Conservation (phyloP, 148 eudicot genomes). For the Heliosperma pusillum region DNA sequence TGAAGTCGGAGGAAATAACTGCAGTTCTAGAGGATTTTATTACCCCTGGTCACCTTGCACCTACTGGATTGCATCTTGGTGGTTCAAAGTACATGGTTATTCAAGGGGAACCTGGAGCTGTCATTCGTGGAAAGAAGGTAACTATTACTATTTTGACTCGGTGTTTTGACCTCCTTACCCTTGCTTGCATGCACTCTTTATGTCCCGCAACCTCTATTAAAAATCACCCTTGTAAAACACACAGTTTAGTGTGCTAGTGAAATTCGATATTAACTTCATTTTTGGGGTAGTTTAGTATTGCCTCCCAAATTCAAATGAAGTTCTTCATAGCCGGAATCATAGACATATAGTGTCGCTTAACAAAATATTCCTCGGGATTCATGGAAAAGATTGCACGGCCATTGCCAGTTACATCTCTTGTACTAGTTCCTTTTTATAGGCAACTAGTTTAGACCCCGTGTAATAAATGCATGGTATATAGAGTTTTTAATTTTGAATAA, state of each 20-base stretch:
- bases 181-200: not conserved
- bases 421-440: too few species aligned
- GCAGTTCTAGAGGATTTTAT: constrained; percentile 43
- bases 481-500: too few species aligned
- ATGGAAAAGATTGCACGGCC: too few species aligned
- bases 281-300: too few species aligned
- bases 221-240: not conserved
- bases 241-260: not conserved
- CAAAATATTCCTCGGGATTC: too few species aligned
- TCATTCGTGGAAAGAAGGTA: constrained; percentile 61
- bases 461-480: too few species aligned
- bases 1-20: constrained; percentile 21
- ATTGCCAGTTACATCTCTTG: too few species aligned
- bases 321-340: not conserved
- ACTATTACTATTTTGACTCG: not conserved
- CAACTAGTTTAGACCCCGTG: too few species aligned
- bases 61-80: constrained; percentile 56
- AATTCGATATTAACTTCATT: not conserved
- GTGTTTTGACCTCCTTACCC: not conserved
- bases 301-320: not conserved
- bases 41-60: constrained; percentile 64
- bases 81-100: constrained; percentile 69
- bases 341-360: too few species aligned
- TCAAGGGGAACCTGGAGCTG: constrained; percentile 58
- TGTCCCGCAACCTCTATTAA: not conserved